Conservation (phyloP, 139 green algal species). For the Chlamydomonas applanata region DNA sequence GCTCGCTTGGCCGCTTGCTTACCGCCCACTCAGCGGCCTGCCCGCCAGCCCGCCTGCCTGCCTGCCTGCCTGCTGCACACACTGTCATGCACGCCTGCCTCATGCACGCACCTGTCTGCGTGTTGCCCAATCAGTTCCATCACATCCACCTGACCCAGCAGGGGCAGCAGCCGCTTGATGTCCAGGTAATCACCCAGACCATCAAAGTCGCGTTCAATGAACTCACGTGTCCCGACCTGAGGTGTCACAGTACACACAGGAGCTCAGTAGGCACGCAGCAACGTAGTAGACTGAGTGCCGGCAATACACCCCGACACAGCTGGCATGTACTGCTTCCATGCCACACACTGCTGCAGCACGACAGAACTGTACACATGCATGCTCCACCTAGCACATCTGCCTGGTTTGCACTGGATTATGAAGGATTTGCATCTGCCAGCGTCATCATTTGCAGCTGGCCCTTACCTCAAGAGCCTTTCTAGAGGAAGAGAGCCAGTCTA, state of each 20-base stretch:
- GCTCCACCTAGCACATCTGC: too few species aligned
- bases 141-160: slow-evolving; percentile 57
- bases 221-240: slow-evolving; percentile 54
- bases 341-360: background rate
- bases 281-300: too few species aligned
- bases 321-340: too few species aligned
- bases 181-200: slow-evolving; percentile 47
- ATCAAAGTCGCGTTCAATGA: slow-evolving; percentile 77
- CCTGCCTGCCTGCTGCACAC: too few species aligned
- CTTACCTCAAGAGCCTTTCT: slow-evolving; percentile 41
- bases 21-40: too few species aligned
- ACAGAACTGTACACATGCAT: too few species aligned
- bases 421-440: background rate
- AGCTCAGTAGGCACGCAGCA: too few species aligned
- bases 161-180: slow-evolving; percentile 51
- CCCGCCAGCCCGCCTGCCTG: too few species aligned
- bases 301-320: too few species aligned
- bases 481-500: slow-evolving; percentile 51
- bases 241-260: too few species aligned
- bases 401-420: background rate
- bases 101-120: slow-evolving; percentile 44
- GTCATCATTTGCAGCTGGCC: background rate
- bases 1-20: too few species aligned
- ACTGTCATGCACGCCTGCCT: too few species aligned
- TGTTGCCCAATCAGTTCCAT: slow-evolving; percentile 69